Evolutionary conservation across 2,329 filamentous ascomycete genomes (phyloP), one percentile per base, ranked within the genome.

Genomic region (Epicoccum nigrum): DNA sequence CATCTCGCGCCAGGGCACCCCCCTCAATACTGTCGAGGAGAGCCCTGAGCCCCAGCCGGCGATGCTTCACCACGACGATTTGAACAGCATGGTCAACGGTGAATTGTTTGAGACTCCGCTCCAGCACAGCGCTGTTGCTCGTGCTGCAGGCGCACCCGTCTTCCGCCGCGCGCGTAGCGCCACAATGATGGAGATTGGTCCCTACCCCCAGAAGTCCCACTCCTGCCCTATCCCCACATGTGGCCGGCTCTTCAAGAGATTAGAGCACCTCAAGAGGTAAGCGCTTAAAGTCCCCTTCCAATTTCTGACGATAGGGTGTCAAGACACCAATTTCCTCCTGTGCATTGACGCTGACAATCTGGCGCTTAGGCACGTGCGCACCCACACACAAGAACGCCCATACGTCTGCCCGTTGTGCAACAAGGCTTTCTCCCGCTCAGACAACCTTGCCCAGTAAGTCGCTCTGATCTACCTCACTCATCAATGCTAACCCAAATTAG

Each of bases 151-250:
- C 55, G 86, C 86, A 55, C 90, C 88, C 54, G 90, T 91, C 52
- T 88, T 94, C 66, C 89, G 94, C 65, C 86, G 94, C 67, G 94
- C 94, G 59, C 87, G 93, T 60, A 97, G 92, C 62, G 93, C 94
- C 44, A 97, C 94, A 4, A 89, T 95, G 75, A 95, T 95, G 88
- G 94, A 99, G 75, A 84, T 97, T 58, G 92, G 91, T 25, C 94
- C 95, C 12, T 97, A 97, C 73, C 92, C 94, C 43, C 91, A 96
- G 72, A 99, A 99, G 77, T 96, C 92, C 32, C 94, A 99, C 77
- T 97, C 93, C 2, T 99, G 94, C 79, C 94, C 94, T n/a, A 99
- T 99, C 68, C 94, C 94, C 21, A 95, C 93, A 47, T 99, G 94
- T 74, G 94, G 94, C 46, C 88, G 94, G 69, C 84, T 97, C 56